Evolutionary conservation across 2,329 filamentous ascomycete genomes (phyloP).

Genomic region (Myrmaecium sp.): DNA sequence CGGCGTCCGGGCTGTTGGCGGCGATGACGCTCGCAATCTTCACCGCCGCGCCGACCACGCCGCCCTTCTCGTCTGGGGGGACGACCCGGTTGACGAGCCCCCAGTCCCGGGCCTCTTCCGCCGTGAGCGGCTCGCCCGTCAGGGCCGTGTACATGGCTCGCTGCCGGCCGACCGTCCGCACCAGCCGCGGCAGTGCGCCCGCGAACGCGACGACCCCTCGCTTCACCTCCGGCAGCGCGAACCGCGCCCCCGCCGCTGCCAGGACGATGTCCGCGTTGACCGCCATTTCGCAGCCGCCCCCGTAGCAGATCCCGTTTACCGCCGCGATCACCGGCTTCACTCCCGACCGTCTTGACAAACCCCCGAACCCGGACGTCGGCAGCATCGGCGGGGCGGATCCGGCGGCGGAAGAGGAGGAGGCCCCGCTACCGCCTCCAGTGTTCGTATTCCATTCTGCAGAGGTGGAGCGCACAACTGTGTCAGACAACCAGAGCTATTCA

Average conservation of each 20-base stretch:
- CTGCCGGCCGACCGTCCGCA: conserved; percentile 12
- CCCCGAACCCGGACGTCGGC: conserved; percentile 31
- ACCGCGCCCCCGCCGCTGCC: conserved; percentile 9
- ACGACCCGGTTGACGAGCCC: conserved; percentile 12
- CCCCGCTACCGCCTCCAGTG: too few species aligned
- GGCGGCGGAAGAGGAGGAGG: too few species aligned
- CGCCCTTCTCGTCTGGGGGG: conserved; percentile 9
- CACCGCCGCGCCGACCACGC: conserved; percentile 42
- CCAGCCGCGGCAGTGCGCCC: conserved; percentile 11
- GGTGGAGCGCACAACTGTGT: not conserved
- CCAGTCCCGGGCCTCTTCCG: conserved; percentile 10
- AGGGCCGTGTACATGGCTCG: conserved; percentile 12
- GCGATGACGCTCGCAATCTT: conserved; percentile 44
- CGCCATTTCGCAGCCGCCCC: conserved; percentile 12
- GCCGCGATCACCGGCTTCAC: conserved; percentile 46
- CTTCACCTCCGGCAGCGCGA: conserved; percentile 14
- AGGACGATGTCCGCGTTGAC: conserved; percentile 14
- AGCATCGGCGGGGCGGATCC: not conserved
- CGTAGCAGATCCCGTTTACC: conserved; percentile 33
- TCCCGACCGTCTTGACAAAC: conserved; percentile 36
- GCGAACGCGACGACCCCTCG: conserved; percentile 11
- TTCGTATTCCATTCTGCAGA: conserved; percentile 3
- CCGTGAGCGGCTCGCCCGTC: conserved; percentile 9
- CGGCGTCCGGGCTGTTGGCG: conserved; percentile 54
- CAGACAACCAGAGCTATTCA: not conserved